These are phyloP conservation scores for Gentiana macrophylla DNA, from an alignment of 257 asterid genomes.

Conservation along the genomic window DNA sequence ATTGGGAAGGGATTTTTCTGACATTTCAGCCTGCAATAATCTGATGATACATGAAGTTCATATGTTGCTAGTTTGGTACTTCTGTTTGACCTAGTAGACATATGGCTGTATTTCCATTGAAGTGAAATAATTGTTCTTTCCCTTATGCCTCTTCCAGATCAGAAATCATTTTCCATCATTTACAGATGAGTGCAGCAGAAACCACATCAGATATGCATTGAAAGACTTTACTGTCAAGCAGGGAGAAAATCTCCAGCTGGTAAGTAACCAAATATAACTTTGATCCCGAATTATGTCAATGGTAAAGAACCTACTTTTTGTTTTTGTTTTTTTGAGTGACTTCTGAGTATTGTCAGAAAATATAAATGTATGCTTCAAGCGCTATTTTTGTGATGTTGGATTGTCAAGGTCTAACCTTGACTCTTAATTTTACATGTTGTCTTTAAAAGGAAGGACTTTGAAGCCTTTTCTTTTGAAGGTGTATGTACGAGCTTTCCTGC, in stretches of 20 bases:
- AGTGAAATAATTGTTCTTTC: not conserved
- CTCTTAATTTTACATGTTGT: not conserved
- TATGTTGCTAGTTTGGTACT: no score
- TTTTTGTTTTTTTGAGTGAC: slow-evolving; percentile 5
- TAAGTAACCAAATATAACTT: no score
- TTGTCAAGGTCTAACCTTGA: not conserved
- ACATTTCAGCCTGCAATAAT: no score
- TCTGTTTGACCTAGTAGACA: no score
- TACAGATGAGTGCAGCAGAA: slow-evolving; percentile 25
- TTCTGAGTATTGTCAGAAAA: not conserved
- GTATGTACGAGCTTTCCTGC: not conserved
- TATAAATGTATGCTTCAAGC: not conserved
- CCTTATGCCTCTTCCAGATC: slow-evolving; percentile 37
- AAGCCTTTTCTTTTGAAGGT: not conserved
- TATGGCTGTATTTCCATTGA: no score
- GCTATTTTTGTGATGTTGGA: not conserved
- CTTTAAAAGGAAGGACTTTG: not conserved
- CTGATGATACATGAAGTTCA: no score
- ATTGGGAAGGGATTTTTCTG: no score
- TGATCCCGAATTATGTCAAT: slow-evolving; percentile 19
- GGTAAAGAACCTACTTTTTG: slow-evolving; percentile 27
- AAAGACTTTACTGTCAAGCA: slow-evolving; percentile 30
- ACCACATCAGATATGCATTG: slow-evolving; percentile 32
- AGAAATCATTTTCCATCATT: slow-evolving; percentile 15
- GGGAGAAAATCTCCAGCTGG: slow-evolving; percentile 22